Conservation (phyloP, 2,329 filamentous ascomycete species). For the Gaeumannomyces sp. region DNA sequence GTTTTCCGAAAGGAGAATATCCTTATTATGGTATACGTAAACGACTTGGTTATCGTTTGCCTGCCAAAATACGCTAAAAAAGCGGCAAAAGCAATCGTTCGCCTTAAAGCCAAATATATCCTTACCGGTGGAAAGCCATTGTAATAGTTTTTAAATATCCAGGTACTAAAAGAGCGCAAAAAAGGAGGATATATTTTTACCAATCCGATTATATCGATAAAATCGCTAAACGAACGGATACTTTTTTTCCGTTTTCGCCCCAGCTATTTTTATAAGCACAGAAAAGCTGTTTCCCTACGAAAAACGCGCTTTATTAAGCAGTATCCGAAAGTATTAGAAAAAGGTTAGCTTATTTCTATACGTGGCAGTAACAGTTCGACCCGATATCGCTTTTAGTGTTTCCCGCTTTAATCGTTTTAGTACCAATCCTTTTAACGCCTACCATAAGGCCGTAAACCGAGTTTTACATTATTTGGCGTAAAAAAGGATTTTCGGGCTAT, state of each 20-base stretch:
- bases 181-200: background rate
- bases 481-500: too few species aligned
- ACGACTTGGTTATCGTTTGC: too few species aligned
- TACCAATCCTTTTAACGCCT: too few species aligned
- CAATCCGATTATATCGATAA: background rate
- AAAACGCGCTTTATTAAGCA: too few species aligned
- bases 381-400: background rate
- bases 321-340: background rate
- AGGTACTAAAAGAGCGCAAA: background rate
- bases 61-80: too few species aligned
- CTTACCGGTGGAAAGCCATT: background rate
- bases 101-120: too few species aligned
- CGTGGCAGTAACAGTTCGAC: background rate
- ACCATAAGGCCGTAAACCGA: too few species aligned
- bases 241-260: background rate
- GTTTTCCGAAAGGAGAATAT: background rate
- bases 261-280: background rate
- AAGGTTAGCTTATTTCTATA: background rate
- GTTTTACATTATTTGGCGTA: too few species aligned
- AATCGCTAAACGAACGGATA: background rate
- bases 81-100: too few species aligned
- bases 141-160: background rate
- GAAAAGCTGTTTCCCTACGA: too few species aligned
- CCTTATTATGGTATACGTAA: background rate
- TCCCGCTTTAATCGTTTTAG: too few species aligned